phyloP scores from a whole-genome alignment of 345 rosid species.

The Noccaea bulbosa region DNA sequence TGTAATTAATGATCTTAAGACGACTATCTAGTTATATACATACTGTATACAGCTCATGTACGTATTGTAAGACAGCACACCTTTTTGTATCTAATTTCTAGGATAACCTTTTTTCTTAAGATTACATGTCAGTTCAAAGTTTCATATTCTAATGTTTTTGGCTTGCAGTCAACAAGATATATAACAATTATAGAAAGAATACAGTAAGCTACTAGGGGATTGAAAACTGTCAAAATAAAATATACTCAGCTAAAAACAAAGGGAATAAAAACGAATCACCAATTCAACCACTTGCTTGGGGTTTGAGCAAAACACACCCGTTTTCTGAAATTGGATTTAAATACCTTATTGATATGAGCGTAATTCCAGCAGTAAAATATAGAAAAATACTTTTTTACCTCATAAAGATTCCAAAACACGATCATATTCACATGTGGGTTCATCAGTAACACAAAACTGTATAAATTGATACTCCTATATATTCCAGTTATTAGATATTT shows the following conservation, averaged over 20 bases:
- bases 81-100: neutral
- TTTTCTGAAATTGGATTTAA: neutral
- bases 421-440: neutral
- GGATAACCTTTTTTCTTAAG: neutral
- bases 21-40: neutral
- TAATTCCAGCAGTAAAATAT: neutral
- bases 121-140: slow-evolving; percentile 3
- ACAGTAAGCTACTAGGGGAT: neutral
- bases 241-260: slow-evolving; percentile 24
- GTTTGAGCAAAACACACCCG: slow-evolving; percentile 25
- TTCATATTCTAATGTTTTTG: slow-evolving; percentile 3
- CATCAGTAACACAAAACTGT: neutral
- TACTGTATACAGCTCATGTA: no score
- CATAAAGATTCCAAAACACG: neutral
- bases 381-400: neutral
- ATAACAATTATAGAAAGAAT: neutral
- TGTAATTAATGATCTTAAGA: neutral
- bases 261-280: slow-evolving; percentile 17
- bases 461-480: neutral
- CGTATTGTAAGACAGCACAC: neutral
- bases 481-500: no score
- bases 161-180: slow-evolving; percentile 7
- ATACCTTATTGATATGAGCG: neutral
- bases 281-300: slow-evolving; percentile 31
- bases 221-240: neutral